Evolutionary conservation across 331 rosid species (phyloP).

Genomic region (Prunus yedoensis): DNA sequence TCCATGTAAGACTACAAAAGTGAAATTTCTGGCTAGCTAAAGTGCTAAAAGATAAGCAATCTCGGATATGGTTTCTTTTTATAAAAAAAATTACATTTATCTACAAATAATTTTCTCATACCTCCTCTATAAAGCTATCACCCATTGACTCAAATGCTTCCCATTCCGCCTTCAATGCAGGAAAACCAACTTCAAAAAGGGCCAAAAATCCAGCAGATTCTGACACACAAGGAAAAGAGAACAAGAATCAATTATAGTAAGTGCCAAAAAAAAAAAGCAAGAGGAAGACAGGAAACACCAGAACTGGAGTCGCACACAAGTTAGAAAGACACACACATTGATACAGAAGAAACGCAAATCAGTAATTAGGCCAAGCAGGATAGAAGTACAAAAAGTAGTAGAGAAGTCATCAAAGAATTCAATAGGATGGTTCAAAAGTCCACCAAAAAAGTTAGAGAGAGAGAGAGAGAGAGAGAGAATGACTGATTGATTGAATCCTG

Average conservation of each 20-base stretch:
- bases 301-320: neutral
- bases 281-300: neutral
- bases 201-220: constrained; percentile 42
- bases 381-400: neutral
- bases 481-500: neutral
- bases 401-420: neutral
- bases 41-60: too few relatives aligned
- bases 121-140: constrained; percentile 58
- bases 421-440: neutral
- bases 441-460: neutral
- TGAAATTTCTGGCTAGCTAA: constrained; percentile 1
- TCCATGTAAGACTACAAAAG: neutral
- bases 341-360: neutral
- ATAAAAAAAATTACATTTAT: constrained; percentile 1
- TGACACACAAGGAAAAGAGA: constrained; percentile 21
- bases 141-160: constrained; percentile 44
- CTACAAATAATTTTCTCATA: constrained; percentile 24
- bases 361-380: neutral
- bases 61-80: neutral
- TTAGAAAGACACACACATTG: neutral
- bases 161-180: constrained; percentile 78
- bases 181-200: constrained; percentile 50
- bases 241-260: constrained; percentile 9
- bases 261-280: constrained; percentile 1
- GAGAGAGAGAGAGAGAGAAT: too few relatives aligned